These are phyloP conservation scores for Medicago arabica DNA, from an alignment of 306 rosid species.

Conservation along the genomic window DNA sequence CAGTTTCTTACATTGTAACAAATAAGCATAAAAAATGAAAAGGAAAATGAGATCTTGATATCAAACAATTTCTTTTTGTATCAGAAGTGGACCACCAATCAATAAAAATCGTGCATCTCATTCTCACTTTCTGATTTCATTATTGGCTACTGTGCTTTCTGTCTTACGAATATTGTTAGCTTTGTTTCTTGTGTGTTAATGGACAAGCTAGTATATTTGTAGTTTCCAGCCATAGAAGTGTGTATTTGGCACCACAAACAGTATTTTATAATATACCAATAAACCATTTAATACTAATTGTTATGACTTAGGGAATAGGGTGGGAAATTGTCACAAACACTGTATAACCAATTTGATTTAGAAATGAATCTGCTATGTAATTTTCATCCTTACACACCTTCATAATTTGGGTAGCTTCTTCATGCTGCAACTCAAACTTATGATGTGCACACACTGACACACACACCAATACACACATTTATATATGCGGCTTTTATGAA, in stretches of 20 bases:
- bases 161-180: not conserved
- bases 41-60: not conserved
- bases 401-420: constrained; percentile 8
- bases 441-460: not conserved
- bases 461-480: not conserved
- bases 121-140: not conserved
- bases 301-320: not conserved
- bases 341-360: not conserved
- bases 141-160: not conserved
- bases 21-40: too few species aligned
- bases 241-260: not conserved
- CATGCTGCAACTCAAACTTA: not conserved
- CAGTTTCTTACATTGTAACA: too few species aligned
- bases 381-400: not conserved
- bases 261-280: not conserved
- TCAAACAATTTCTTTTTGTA: not conserved
- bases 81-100: constrained; percentile 28
- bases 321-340: not conserved
- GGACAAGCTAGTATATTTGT: not conserved
- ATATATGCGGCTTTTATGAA: not conserved
- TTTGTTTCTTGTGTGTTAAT: not conserved
- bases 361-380: constrained; percentile 9
- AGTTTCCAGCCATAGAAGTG: not conserved
- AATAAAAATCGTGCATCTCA: constrained; percentile 1
- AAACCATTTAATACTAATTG: constrained; percentile 29